Evolutionary conservation across 1,139 yeast genomes (phyloP), one percentile per base, ranked within the genome.

Genomic region (Groenewaldozyma sp.): DNA sequence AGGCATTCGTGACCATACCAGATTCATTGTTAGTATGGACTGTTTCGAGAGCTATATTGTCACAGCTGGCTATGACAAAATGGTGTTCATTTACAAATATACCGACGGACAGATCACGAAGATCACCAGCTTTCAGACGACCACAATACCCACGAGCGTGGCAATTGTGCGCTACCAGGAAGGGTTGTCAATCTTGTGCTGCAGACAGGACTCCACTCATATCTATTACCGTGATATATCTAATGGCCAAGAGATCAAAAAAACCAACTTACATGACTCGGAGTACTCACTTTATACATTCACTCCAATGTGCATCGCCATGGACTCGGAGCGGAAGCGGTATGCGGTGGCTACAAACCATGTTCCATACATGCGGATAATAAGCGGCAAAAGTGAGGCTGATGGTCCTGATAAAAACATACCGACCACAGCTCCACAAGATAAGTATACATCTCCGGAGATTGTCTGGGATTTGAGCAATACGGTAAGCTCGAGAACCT

Each of bases 361-460:
- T 50, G 72, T 74, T 22, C 94, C 94, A 2, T 80, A 68, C 52
- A 76, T 82, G 83, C 60, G 94, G 45, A 51, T 82, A 9, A 67
- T 82, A 2, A 43, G 50, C 24, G 46, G 53, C 10, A n/a, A n/a
- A n/a, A n/a, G n/a, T n/a, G n/a, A n/a, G n/a, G n/a, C n/a, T n/a
- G n/a, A n/a, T n/a, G n/a, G n/a, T n/a, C n/a, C n/a, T n/a, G 41
- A 48, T 18, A 67, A 74, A 32, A 82, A 82, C 48, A 59, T 76
- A 40, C 70, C 71, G 39, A 74, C 91, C 0, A 52, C 68, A 47
- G 68, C 86, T 0, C 82, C 87, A 0, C 93, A 82, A 56, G 87
- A 81, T 51, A 76, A 77, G 49, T 82, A 70, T 51, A 76, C 84
- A 2, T 73, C 67, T 44, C 74, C 86, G 0, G 54, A 43, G 24